Conservation (phyloP, 345 rosid genomes). For the Hibiscus trionum region DNA sequence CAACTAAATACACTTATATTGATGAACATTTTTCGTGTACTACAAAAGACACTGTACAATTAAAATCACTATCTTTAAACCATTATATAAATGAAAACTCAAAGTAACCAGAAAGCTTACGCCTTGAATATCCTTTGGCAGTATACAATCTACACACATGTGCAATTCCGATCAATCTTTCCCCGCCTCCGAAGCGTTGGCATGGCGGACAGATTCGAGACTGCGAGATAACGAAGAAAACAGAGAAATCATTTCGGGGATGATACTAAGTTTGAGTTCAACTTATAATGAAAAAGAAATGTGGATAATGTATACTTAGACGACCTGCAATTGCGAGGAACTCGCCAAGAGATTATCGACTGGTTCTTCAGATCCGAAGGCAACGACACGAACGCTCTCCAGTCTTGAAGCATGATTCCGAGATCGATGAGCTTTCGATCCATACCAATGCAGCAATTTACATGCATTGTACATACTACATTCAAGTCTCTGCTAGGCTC, state of each 20-base stretch:
- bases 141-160: not conserved
- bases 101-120: not conserved
- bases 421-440: conserved; percentile 57
- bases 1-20: not conserved
- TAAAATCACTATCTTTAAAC: not conserved
- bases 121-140: not conserved
- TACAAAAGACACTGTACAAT: not conserved
- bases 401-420: conserved; percentile 45
- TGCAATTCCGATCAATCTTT: not conserved
- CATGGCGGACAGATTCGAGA: not conserved
- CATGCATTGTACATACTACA: conserved; percentile 72
- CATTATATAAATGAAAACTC: not conserved
- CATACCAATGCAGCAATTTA: conserved; percentile 69
- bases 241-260: not conserved
- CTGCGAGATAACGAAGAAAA: not conserved
- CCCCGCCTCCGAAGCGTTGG: not conserved
- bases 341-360: conserved; percentile 41
- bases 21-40: not conserved
- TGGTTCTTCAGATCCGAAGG: conserved; percentile 12
- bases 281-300: not conserved
- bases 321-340: conserved; percentile 52
- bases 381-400: conserved; percentile 39
- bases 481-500: conserved; percentile 46
- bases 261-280: not conserved
- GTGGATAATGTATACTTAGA: too few relatives aligned